Evolutionary conservation across 139 green algal species (phyloP), one percentile per base, ranked within the genome.

Genomic region (Trebouxia sp.): DNA sequence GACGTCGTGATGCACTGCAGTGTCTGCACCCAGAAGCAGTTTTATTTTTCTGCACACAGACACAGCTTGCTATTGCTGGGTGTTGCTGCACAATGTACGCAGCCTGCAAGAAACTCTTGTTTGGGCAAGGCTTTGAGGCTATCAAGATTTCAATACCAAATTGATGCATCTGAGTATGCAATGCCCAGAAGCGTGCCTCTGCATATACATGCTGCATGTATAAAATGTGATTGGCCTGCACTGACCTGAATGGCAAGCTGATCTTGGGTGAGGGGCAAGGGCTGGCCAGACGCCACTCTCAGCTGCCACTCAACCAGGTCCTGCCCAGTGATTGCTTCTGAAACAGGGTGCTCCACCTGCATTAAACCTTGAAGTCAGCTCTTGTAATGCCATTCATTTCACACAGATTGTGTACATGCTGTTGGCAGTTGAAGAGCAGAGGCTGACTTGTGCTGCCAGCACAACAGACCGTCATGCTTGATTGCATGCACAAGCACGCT

Each of bases 301-400:
- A 98, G 90, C 88, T 98, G 95, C 91, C 89, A 93, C 82, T 95
- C 93, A 70, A 98, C 95, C 47, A 98, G 83, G 82, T 98, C 95
- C 69, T 93, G 53, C 0, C 93, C 91, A 0, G 84, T 92, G 35
- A 98, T 85, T 24, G 89, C 87, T 85, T 98, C 94, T 43, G 45
- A 82, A 26, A 85, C 76, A 3, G 78, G 79, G 65, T 84, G 83
- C 62, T 83, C 79, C 56, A 85, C 83, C 65, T 83, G 79, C 24
- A 48, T 20, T 26, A 17, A 76, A 30, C 20, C 9, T 22, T 76
- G 37, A 28, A 38, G 26, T 22, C 26, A 6, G 26, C 4, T 22
- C 22, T 22, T 28, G 50, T 22, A 9, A 3, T 28, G 50, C 20
- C 50, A 58, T 6, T 22, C 26, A n/a, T n/a, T n/a, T n/a, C n/a